Evolutionary conservation across 1,139 yeast species (phyloP).

Genomic region (Scheffersomyces parashehatae): DNA sequence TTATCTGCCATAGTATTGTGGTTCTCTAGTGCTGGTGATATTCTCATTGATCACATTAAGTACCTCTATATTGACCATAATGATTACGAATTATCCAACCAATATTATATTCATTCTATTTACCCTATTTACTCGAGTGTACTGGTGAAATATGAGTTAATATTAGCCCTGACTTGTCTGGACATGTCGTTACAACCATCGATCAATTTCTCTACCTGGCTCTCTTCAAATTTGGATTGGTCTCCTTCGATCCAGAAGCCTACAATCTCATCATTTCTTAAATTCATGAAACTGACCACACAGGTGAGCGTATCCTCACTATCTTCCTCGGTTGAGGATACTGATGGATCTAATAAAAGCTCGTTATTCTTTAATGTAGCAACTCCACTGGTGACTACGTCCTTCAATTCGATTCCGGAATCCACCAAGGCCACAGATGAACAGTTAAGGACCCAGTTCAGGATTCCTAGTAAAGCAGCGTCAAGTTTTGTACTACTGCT

Average conservation of each 20-base stretch:
- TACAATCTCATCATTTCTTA: conserved; percentile 52
- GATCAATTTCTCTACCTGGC: conserved; percentile 28
- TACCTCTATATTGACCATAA: neutral
- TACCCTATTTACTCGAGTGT: conserved; percentile 1
- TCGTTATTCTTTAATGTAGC: conserved; percentile 24
- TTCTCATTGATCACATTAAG: too few relatives aligned
- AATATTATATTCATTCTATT: neutral
- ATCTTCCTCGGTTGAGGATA: conserved; percentile 12
- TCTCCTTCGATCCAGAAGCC: conserved; percentile 57
- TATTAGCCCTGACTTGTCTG: conserved; percentile 43
- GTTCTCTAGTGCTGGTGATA: too few relatives aligned
- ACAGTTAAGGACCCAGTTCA: conserved; percentile 54
- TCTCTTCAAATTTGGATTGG: conserved; percentile 27
- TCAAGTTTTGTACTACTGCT: conserved; percentile 24
- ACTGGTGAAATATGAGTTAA: conserved; percentile 33
- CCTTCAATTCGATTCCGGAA: conserved; percentile 77
- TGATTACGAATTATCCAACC: neutral
- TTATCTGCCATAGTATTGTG: too few relatives aligned
- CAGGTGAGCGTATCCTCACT: conserved; percentile 30
- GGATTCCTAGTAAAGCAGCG: conserved; percentile 38
- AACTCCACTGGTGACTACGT: conserved; percentile 74
- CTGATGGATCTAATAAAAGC: conserved; percentile 19
- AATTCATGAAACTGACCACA: conserved; percentile 54
- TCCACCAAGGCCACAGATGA: conserved; percentile 77
- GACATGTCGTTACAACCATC: conserved; percentile 47